Percentiles rank a stretch among this genome's conserved stretches.
These are phyloP conservation scores for Mycena rosella DNA, from an alignment of 768 basidiomycete genomes.

Conservation along the genomic window DNA sequence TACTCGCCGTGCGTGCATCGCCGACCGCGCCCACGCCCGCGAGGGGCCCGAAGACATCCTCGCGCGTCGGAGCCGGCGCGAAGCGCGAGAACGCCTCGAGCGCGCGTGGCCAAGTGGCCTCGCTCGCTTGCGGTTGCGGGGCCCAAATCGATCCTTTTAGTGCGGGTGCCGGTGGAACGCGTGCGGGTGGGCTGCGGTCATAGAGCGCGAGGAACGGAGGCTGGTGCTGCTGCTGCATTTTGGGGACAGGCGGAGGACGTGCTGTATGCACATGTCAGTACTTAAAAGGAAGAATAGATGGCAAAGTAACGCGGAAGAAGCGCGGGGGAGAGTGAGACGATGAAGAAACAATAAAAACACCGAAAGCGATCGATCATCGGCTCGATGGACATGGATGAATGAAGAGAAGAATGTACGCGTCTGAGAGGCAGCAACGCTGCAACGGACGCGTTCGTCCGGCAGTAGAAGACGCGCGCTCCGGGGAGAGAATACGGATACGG, in stretches of 20 bases:
- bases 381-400: background rate
- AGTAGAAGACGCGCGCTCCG: too few relatives aligned
- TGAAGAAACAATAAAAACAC: too few relatives aligned
- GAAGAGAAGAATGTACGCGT: background rate
- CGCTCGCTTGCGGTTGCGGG: slow-evolving; percentile 79
- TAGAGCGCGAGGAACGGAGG: slow-evolving; percentile 52
- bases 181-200: slow-evolving; percentile 54
- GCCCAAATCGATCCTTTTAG: slow-evolving; percentile 72
- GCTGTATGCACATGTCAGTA: background rate
- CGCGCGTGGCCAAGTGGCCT: slow-evolving; percentile 75
- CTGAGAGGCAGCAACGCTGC: too few relatives aligned
- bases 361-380: too few relatives aligned
- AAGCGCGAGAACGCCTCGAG: background rate
- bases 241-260: background rate
- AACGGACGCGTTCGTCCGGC: too few relatives aligned
- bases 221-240: slow-evolving; percentile 9
- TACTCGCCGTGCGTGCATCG: slow-evolving; percentile 67
- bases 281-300: too few relatives aligned
- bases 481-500: too few relatives aligned
- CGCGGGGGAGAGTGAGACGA: too few relatives aligned
- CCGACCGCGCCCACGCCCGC: slow-evolving; percentile 76
- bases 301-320: too few relatives aligned
- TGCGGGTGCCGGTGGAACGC: background rate
- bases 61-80: slow-evolving; percentile 57
- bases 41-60: slow-evolving; percentile 77